Percentiles rank a stretch among this genome's conserved stretches.
Conservation (phyloP, 164 flowering plant genomes). For the Nymphaea colorata region DNA sequence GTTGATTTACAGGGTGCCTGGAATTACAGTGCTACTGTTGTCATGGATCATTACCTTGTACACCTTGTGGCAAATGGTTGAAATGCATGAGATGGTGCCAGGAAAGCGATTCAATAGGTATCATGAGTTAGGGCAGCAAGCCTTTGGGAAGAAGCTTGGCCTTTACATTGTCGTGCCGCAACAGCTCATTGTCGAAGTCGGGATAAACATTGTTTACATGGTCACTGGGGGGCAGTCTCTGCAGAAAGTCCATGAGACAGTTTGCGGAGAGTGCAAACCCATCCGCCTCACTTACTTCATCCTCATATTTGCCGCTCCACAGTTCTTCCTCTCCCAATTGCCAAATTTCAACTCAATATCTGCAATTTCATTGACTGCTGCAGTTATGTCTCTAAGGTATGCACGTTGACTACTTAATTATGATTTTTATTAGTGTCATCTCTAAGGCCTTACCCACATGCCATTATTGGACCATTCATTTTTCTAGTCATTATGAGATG, state of each 20-base stretch:
- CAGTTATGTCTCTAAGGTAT: conserved; percentile 1
- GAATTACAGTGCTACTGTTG: not conserved
- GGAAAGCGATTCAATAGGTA: not conserved
- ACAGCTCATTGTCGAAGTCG: not conserved
- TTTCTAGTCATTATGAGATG: not conserved
- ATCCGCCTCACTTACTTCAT: not conserved
- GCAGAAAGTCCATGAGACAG: not conserved
- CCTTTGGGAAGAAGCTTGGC: not conserved
- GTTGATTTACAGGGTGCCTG: not conserved
- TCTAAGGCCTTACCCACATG: not conserved
- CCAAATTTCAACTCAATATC: not conserved
- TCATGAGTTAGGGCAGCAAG: not conserved
- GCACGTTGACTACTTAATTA: not conserved
- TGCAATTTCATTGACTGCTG: not conserved
- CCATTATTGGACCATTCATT: not conserved
- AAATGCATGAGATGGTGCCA: not conserved
- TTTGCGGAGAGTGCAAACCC: not conserved
- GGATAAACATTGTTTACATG: not conserved
- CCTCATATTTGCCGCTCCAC: not conserved
- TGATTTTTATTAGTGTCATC: not conserved
- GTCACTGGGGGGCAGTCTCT: not conserved
- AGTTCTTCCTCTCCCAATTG: not conserved
- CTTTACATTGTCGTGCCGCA: not conserved
- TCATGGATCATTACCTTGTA: not conserved
- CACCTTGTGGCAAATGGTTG: not conserved